Evolutionary conservation across 108 stramenopile species (phyloP).

Genomic region (Pseudonitzschia multiseries): DNA sequence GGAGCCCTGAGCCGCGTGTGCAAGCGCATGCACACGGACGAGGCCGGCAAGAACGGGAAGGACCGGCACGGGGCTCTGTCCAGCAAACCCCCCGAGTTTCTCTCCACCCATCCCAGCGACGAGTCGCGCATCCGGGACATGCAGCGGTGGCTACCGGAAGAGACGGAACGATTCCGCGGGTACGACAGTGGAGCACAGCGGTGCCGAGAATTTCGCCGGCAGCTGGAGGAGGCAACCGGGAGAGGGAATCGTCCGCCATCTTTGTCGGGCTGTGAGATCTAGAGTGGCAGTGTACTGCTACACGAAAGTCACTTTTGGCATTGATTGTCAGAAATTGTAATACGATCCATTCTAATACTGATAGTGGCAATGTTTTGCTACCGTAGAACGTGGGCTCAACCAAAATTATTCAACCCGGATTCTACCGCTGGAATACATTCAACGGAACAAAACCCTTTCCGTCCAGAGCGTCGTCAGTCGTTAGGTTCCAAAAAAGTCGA

Average conservation of each 20-base stretch:
- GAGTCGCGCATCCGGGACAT: conserved; percentile 57
- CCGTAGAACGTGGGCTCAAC: too few relatives aligned
- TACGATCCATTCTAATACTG: too few relatives aligned
- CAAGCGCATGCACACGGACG: conserved; percentile 38
- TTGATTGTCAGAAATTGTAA: too few relatives aligned
- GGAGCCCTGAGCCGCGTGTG: conserved; percentile 69
- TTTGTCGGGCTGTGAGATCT: not conserved
- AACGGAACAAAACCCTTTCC: not conserved
- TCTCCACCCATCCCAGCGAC: conserved; percentile 82
- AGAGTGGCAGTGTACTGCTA: too few relatives aligned
- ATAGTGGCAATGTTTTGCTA: too few relatives aligned
- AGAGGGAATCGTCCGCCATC: not conserved
- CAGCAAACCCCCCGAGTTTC: conserved; percentile 65
- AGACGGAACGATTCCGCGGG: conserved; percentile 45
- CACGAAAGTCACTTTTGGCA: too few relatives aligned
- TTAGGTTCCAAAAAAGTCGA: conserved; percentile 8
- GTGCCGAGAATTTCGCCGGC: conserved; percentile 52
- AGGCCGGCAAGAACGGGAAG: conserved; percentile 26
- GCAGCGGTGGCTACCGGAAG: conserved; percentile 69
- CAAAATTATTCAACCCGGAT: too few relatives aligned
- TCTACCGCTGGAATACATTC: too few relatives aligned
- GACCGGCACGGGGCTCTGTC: not conserved
- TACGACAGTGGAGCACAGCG: conserved; percentile 57
- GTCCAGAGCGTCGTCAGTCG: not conserved
- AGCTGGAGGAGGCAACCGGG: not conserved